Base-by-base conservation (phyloP, 2,329 filamentous ascomycete genomes). In the Pestalotiopsis fici region DNA sequence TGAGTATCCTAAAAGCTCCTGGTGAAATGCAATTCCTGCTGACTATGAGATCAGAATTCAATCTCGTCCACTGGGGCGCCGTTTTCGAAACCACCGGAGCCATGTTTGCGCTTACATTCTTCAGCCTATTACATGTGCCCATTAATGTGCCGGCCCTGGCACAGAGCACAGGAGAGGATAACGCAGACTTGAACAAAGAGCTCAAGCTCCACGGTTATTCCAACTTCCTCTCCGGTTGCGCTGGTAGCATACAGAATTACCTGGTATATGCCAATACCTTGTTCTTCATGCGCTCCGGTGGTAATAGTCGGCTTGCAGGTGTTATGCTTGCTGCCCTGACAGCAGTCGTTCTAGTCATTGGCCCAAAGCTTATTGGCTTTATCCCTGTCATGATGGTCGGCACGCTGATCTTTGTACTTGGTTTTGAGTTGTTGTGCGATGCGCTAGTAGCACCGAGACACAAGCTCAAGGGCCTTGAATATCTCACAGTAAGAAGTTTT, bases 351-450 rank as follows among this genome's bases (percentile, higher is more conserved):
- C 91, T 98, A 88, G 83, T 96, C 60, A 87, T 95, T 65, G 96
- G 96, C 0, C 95, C 96, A 1, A 89, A 89, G 6, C 89, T 97
- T 68, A 96, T 99, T 74, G 95, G 95, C 1, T 98, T 90, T 75
- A 98, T 99, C 65, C 96, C 96, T 0, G 91, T 98, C 69, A 97
- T 97, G 90, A 95, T 99, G 79, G 96, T 99, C 3, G 96, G 95
- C 13, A 94, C 94, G 9, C 84, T 99, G 65, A 99, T 99, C 71
- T 99, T 97, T 77, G 89, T 97, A 69, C 89, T 99, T 15, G 96
- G 96, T 1, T 96, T 99, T 74, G 95, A 98, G 76, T 85, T 99
- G 37, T 86, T 98, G 68, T 83, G 93, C 67, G 96, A 99, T 78
- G 96, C 96, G 2, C 82, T 99, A 4, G 93, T 94, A 83, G 88